Base-by-base conservation (phyloP, 2,329 filamentous ascomycete species). In the Leptographium lundbergii region DNA sequence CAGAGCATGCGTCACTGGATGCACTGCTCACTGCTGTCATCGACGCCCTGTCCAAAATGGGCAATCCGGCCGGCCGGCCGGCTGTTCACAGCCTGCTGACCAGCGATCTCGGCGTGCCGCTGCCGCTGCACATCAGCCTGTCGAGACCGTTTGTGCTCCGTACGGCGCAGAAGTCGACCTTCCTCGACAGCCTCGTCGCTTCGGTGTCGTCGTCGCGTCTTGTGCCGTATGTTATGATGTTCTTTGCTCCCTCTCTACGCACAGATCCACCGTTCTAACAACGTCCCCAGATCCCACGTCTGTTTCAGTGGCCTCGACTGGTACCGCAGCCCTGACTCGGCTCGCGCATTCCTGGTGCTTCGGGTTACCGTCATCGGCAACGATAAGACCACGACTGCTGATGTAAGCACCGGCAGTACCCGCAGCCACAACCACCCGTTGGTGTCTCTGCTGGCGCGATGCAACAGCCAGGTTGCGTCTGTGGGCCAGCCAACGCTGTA, bases 111-210 rank as follows among this genome's bases (percentile, higher is more conserved):
- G 88, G 84, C 60, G 84, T 85, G 6, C 85, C 87, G 6, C 75
- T 89, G 56, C 92, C 92, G 3, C 78, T 99, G 54, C 94, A 99
- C 71, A 85, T 99, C 67, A 96, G 91, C 65, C 79, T 99, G 7
- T 97, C 94, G 9, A 81, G 89, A 6, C 87, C 94, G 0, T 75
- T 97, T 56, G 80, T 85, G 14, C 81, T 99, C 36, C 75, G 77
- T 54, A 91, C 88, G 0, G 77, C 84, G n/a, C 78, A 86, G 63
- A 89, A 89, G 64, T 82, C 86, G 32, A 65, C 63, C 0, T 96
- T 96, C 67, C 74, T 87, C 6, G 71, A 79, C 5, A 70, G 72
- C 0, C 69, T 95, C 6, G 69, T 73, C 42, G 68, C 70, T 1
- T 66, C 71, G 10, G 64, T 87, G 1, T 66, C 45, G 60, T 70